Evolutionary conservation across 345 rosid species (phyloP), one percentile per base, ranked within the genome.

Genomic region (Acer negundo): DNA sequence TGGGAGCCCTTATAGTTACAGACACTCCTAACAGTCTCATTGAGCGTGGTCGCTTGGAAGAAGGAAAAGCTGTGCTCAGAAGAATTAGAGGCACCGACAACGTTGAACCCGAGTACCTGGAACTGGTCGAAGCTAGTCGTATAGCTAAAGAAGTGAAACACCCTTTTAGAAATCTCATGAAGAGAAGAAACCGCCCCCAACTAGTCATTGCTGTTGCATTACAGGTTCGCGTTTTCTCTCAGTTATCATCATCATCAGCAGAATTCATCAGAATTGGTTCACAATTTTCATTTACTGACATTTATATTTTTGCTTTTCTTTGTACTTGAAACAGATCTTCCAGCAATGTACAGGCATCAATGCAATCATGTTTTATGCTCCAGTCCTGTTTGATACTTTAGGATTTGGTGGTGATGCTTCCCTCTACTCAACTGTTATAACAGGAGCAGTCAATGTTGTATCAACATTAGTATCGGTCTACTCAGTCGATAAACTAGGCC

Each of bases 291-390:
- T 47, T 28, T 53, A 6, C 15, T 28, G 28, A 74, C 4, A 13
- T 20, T 17, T 10, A 35, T 26, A 15, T 31, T 66, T 66, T 15
- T 20, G 16, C 2, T 28, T 42, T 23, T 51, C 7, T 67, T 75
- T 56, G 20, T 5, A 15, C 20, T 56, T 75, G 66, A 15, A 81
- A 77, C 92, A 94, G 97, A 76, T 93, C 31, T 94, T 96, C 88
- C 99, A 96, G 80, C 98, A 92, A 82, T 89, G 79, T 79, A 96
- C 98, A 1, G 98, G 98, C 58, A 96, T 96, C 84, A 96, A 92
- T 63, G 97, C 99, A 20, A 96, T 96, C 74, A 91, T 96, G 99
- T 92, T 96, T 81, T 96, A 94, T 47, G 98, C 99, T 1, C 99
- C 97, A 0, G 99, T 96, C 26, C 84, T 96, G 2, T 94, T 96